Base-by-base conservation (phyloP, 2,329 filamentous ascomycete species). In the Alternaria sp. region DNA sequence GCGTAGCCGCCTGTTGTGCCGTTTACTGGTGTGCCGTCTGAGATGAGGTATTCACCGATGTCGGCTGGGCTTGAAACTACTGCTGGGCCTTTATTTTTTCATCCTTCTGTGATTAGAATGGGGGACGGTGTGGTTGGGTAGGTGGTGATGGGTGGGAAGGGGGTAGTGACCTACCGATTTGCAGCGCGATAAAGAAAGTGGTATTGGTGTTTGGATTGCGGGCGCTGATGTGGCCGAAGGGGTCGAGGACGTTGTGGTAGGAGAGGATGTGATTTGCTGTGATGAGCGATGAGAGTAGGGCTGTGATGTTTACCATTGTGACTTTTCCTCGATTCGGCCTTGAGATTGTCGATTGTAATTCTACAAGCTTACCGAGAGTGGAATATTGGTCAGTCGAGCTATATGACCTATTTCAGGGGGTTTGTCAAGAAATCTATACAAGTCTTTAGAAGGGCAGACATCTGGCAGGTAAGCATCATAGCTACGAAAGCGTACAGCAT, bases 181-280 rank as follows among this genome's bases (percentile, higher is more conserved):
- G 70, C 21, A 71, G 62, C 11, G 78, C 73, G 28, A 81, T 70
- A 69, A 78, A 80, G 68, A 80, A 80, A 0, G 73, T 79, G 2
- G 74, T 65, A 3, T 77, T 70, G 5, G 81, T 77, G 13, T 61
- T 56, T 0, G 82, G 81, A 56, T 84, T 79, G 3, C 83, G 77
- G 33, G 83, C 72, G 9, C 82, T 83, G n/a, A 85, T 69, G 56
- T 85, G 83, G 23, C 83, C 82, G 61, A 81, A 84, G 2, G 80
- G 80, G 57, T 85, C 83, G 31, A 85, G 72, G 8, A 85, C 79
- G 41, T 72, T 69, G 37, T 83, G 78, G 55, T 82, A 72, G 63
- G 84, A 80, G 0, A 85, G 77, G 42, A 84, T 83, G 61, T 84
- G 82, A 58, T 79, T 78, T 13, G 78, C 80, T 4, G 74, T 73